Percentiles rank a stretch among this genome's conserved stretches.
These are phyloP conservation scores for Thyridium curvatum DNA, from an alignment of 2,329 filamentous ascomycete species.

Conservation along the genomic window DNA sequence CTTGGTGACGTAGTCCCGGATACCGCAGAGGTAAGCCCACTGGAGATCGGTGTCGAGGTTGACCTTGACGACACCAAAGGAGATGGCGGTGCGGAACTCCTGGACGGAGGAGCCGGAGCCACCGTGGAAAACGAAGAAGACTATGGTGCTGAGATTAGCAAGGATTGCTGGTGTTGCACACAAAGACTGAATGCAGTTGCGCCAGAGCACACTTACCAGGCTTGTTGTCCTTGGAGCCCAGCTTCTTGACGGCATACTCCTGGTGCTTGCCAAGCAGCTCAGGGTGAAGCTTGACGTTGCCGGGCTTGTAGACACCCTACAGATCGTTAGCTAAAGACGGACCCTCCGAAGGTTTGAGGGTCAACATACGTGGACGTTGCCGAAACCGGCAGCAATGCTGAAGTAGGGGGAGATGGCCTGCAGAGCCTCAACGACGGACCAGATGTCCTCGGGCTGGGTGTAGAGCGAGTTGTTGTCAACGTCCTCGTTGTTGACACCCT, in stretches of 20 bases:
- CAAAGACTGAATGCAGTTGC: neutral
- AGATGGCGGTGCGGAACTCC: constrained; percentile 85
- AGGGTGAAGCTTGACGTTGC: constrained; percentile 91
- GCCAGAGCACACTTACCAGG: constrained; percentile 6
- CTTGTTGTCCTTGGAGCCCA: constrained; percentile 67
- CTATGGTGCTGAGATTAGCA: constrained; percentile 21
- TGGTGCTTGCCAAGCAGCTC: constrained; percentile 97
- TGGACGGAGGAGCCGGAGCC: constrained; percentile 86
- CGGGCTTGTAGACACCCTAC: constrained; percentile 5
- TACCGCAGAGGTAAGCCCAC: constrained; percentile 85
- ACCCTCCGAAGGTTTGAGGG: neutral
- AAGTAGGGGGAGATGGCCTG: constrained; percentile 88
- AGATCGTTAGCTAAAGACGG: neutral
- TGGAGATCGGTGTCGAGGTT: constrained; percentile 98
- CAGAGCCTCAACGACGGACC: constrained; percentile 83
- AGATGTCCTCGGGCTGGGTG: constrained; percentile 96
- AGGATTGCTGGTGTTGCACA: no score
- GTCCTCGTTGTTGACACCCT: constrained; percentile 86
- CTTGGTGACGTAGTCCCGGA: constrained; percentile 88
- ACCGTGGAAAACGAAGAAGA: constrained; percentile 99
- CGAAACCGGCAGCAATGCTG: constrained; percentile 96
- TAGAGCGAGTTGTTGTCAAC: constrained; percentile 97
- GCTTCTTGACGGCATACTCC: constrained; percentile 78
- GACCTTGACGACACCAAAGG: constrained; percentile 96
- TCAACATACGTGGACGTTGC: constrained; percentile 95